These are phyloP conservation scores for Sophora flavescens DNA, from an alignment of 306 rosid species.

Conservation along the genomic window DNA sequence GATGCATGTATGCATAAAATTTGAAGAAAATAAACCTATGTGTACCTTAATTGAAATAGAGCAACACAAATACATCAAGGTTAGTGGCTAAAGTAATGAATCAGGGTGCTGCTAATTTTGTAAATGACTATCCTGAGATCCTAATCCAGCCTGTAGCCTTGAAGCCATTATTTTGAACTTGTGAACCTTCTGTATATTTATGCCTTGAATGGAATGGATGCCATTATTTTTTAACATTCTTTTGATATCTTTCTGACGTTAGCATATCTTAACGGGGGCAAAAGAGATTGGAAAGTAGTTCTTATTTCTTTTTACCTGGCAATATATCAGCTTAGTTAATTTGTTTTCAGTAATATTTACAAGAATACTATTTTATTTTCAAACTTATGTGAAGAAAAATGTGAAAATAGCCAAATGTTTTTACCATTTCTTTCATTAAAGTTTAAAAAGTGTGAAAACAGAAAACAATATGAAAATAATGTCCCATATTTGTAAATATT, in stretches of 20 bases:
- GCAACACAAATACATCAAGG: constrained; percentile 31
- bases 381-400: too few species aligned
- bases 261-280: too few species aligned
- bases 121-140: constrained; percentile 37
- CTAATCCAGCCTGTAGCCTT: neutral
- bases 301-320: too few species aligned
- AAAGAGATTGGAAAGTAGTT: too few species aligned
- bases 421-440: too few species aligned
- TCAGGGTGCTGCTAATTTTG: constrained; percentile 22
- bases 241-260: neutral
- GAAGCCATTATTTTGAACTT: constrained; percentile 22
- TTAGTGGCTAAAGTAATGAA: constrained; percentile 11
- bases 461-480: too few species aligned
- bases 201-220: constrained; percentile 32
- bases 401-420: too few species aligned
- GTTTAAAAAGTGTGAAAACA: too few species aligned
- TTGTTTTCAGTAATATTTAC: too few species aligned
- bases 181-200: neutral
- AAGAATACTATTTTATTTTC: too few species aligned
- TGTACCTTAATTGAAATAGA: constrained; percentile 31
- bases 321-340: too few species aligned
- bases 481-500: too few species aligned
- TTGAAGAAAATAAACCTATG: constrained; percentile 31
- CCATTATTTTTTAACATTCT: constrained; percentile 18
- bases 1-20: neutral